Base-by-base conservation (phyloP, 176 grass and related monocot genomes). In the Oropetium thomaeum region DNA sequence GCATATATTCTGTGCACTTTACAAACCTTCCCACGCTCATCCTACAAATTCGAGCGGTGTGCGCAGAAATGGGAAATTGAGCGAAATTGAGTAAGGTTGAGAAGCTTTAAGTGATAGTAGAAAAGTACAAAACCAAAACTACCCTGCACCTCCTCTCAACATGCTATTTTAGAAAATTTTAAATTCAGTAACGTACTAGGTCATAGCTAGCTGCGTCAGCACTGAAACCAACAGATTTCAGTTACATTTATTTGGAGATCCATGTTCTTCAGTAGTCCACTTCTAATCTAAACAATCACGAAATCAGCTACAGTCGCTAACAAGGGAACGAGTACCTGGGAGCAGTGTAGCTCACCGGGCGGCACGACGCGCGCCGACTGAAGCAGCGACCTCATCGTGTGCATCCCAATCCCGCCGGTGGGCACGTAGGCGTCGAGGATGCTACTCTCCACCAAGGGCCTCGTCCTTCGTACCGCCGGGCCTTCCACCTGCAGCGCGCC, bases 301-400 rank as follows among this genome's bases (percentile, higher is more conserved):
- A 68, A 80, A 26, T 3, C 19, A 71, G 16, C 34, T 32, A 65
- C n/a, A n/a, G n/a, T n/a, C n/a, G 23, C 31, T 47, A 87, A 43
- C 27, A 66, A 73, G 42, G 54, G n/a, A 79, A 64, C 65, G 53
- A 75, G 55, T 47, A 99, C 96, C 85, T 96, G 85, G 48, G 89
- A 63, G 76, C 96, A 99, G 34, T 88, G 86, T 23, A 99, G 87
- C 58, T 92, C 62, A 74, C 87, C 77, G 69, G 62, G 82, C 19
- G 83, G 64, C 58, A 96, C 92, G 34, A 99, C 63, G 55, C 76
- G 78, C 29, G 87, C 84, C 19, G 96, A 95, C 19, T 67, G 77
- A 40, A 99, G 85, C 31, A 99, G 82, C 80, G 85, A 65, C 67
- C 87, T 88, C 96, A 99, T 99, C 0, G 92, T 96, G 77, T 99